Conservation (phyloP, 2,329 filamentous ascomycete genomes). For the Trichoderma atrobrunneum region DNA sequence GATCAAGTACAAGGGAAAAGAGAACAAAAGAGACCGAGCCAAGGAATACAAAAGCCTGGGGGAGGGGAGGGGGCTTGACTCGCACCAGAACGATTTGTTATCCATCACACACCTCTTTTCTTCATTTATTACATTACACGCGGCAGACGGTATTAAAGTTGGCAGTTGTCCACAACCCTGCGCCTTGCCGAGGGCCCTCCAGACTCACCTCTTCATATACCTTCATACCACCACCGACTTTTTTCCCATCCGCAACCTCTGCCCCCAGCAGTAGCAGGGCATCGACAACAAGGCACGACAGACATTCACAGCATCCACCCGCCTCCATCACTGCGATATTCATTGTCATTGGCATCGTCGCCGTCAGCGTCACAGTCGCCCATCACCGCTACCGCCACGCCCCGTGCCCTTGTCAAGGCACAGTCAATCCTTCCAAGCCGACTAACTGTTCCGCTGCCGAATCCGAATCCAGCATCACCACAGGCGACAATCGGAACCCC, state of each 20-base stretch:
- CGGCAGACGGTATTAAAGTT: slow-evolving; percentile 10
- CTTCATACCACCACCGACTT: background rate
- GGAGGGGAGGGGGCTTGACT: slow-evolving; percentile 14
- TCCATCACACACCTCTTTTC: background rate
- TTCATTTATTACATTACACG: background rate
- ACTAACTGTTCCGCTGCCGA: background rate
- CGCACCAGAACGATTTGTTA: background rate
- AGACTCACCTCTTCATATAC: background rate
- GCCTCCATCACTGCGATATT: background rate
- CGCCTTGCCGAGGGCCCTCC: background rate
- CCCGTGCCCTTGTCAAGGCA: background rate
- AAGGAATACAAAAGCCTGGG: background rate
- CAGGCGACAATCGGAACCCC: background rate
- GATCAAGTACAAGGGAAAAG: background rate
- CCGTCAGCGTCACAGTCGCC: background rate
- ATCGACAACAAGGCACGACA: background rate
- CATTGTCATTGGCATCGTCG: background rate
- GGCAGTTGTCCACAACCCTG: slow-evolving; percentile 1
- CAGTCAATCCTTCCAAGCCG: background rate
- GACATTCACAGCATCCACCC: background rate
- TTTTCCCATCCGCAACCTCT: background rate
- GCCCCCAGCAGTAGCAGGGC: background rate
- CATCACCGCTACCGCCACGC: background rate
- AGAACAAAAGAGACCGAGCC: background rate
- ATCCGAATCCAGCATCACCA: background rate